Percentiles rank a stretch among this genome's conserved stretches.
Conservation (phyloP, 768 basidiomycete genomes). For the Termitomyces sp. region DNA sequence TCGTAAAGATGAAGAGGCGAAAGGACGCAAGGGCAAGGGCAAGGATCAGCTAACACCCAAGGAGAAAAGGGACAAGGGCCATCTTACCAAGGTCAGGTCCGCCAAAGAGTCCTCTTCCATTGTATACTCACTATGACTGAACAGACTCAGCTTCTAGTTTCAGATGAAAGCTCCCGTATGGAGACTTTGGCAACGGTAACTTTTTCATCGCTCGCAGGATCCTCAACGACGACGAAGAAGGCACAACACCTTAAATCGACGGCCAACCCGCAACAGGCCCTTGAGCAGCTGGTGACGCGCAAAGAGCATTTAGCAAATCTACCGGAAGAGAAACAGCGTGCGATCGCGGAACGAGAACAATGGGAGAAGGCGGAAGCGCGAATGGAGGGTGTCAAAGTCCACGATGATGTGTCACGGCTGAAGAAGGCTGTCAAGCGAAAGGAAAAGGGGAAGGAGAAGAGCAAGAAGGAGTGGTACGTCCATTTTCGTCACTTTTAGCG, state of each 20-base stretch:
- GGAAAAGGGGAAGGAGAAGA: slow-evolving; percentile 85
- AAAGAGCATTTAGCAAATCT: slow-evolving; percentile 74
- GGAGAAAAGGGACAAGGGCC: slow-evolving; percentile 35
- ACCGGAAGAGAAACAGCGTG: slow-evolving; percentile 80
- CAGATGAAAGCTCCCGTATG: slow-evolving; percentile 36
- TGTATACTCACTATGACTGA: not conserved
- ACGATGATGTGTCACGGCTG: slow-evolving; percentile 76
- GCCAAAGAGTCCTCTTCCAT: not conserved
- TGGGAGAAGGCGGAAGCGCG: slow-evolving; percentile 90
- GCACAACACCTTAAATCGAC: slow-evolving; percentile 56
- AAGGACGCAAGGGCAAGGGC: slow-evolving; percentile 44
- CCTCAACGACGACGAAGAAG: slow-evolving; percentile 39
- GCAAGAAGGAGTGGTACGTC: slow-evolving; percentile 76
- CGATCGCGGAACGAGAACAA: slow-evolving; percentile 74
- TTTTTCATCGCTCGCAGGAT: slow-evolving; percentile 60
- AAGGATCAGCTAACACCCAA: slow-evolving; percentile 26
- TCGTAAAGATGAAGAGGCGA: slow-evolving; percentile 56
- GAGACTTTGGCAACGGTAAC: slow-evolving; percentile 54
- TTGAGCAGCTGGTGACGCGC: slow-evolving; percentile 70
- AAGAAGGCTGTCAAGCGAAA: slow-evolving; percentile 93
- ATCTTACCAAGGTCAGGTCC: slow-evolving; percentile 47
- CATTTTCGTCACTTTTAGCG: slow-evolving; percentile 1
- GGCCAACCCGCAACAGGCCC: slow-evolving; percentile 81
- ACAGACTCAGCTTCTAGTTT: slow-evolving; percentile 70
- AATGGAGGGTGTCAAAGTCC: slow-evolving; percentile 87